A percentile compares a stretch with the other conserved stretches of the same genome.
Evolutionary conservation across 2,329 filamentous ascomycete genomes (phyloP).

Genomic region (Sclerotinia subarctica): DNA sequence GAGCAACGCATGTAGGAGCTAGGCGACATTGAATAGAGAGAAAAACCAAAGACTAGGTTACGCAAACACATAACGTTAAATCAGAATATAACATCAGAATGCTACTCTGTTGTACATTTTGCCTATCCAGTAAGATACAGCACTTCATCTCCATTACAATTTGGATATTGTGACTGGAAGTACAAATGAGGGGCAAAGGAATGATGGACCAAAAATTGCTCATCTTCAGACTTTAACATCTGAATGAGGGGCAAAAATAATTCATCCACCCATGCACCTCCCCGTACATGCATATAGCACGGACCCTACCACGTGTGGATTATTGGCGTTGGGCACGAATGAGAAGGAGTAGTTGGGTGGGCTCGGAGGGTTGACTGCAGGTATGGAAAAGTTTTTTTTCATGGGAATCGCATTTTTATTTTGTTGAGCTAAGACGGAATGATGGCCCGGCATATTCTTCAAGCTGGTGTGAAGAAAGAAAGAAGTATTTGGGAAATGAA

Average conservation of each 20-base stretch:
- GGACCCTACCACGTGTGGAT: slow-evolving; percentile 2
- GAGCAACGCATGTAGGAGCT: neutral
- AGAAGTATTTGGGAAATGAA: neutral
- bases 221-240: neutral
- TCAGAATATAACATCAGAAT: neutral
- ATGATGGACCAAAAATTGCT: neutral
- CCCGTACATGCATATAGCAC: slow-evolving; percentile 8
- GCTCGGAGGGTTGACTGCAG: neutral
- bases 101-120: neutral
- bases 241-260: neutral
- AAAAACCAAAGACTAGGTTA: neutral
- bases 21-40: neutral
- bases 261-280: neutral
- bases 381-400: neutral
- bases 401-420: neutral
- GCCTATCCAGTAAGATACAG: neutral
- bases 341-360: neutral
- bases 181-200: neutral
- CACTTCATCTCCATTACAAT: neutral
- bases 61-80: neutral
- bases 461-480: neutral
- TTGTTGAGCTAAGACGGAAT: neutral
- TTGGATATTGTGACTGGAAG: neutral
- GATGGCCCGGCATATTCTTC: neutral
- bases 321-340: slow-evolving; percentile 7